These are phyloP conservation scores for Monosiga brevicollis DNA, from an alignment of 78 protist genomes.

Conservation along the genomic window DNA sequence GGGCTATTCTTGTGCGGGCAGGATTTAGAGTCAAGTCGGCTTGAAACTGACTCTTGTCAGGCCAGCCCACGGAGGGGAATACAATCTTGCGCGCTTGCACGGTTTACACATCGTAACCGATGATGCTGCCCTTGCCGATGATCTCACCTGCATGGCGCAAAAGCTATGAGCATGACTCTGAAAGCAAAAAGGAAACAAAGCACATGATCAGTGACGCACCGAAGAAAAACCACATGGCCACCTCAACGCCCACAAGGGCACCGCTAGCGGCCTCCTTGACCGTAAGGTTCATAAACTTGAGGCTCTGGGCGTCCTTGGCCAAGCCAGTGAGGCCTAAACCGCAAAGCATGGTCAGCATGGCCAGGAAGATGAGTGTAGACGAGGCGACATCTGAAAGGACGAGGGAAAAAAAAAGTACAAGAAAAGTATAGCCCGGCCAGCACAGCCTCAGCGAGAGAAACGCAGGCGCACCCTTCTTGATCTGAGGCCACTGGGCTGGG, in stretches of 20 bases:
- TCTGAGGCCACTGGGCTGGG: neutral
- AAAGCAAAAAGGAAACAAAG: neutral
- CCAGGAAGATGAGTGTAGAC: neutral
- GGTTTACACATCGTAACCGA: neutral
- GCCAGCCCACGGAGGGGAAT: no score
- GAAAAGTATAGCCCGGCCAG: neutral
- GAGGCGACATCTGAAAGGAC: neutral
- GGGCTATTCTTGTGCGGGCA: no score
- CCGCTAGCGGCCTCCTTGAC: neutral
- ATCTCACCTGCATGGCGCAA: neutral
- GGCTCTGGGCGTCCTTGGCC: neutral
- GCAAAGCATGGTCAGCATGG: neutral
- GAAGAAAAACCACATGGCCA: neutral
- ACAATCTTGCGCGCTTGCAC: no score
- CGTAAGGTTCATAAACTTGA: neutral
- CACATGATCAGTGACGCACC: neutral
- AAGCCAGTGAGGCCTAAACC: neutral
- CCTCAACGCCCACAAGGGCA: neutral
- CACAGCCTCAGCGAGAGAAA: neutral
- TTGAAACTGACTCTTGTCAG: no score
- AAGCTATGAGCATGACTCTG: neutral
- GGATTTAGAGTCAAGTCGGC: no score
- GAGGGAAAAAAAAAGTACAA: neutral
- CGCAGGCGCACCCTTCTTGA: neutral
- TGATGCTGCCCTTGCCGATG: neutral